Conservation (phyloP, 305 asterid genomes). For the Galium porrigens region DNA sequence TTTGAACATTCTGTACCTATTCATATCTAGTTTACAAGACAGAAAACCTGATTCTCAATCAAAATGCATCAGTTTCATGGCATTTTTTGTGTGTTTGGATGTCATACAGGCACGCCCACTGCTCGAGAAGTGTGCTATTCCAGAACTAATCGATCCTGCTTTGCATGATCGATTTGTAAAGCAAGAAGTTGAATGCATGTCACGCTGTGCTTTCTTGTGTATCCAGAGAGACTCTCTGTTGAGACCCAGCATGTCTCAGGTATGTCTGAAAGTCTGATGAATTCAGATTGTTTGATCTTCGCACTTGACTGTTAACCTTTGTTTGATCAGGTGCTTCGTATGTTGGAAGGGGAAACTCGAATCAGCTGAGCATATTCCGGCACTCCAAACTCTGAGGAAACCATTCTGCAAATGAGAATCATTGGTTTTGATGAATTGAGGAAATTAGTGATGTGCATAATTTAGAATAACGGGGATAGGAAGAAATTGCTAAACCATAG, state of each 20-base stretch:
- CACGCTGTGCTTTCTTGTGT: conserved; percentile 58
- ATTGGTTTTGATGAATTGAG: background rate
- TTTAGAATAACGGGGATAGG: background rate
- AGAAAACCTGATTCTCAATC: background rate
- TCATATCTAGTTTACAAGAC: background rate
- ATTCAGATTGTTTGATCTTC: background rate
- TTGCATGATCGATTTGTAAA: conserved; percentile 31
- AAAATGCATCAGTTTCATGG: background rate
- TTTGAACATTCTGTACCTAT: background rate
- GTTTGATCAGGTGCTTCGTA: conserved; percentile 41
- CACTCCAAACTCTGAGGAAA: no score
- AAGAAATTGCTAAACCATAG: background rate
- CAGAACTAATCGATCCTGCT: conserved; percentile 46
- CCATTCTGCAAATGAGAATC: background rate
- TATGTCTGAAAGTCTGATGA: conserved; percentile 14
- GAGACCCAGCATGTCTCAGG: conserved; percentile 92
- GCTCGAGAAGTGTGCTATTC: conserved; percentile 34
- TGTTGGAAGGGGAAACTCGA: conserved; percentile 50
- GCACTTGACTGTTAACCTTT: background rate
- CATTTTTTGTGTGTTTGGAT: conserved; percentile 1
- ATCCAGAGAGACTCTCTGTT: conserved; percentile 46
- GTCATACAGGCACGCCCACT: conserved; percentile 56
- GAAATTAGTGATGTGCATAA: background rate
- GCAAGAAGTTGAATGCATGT: conserved; percentile 43
- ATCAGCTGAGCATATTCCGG: conserved; percentile 13